These are phyloP conservation scores for Juglanconis sp. DNA, from an alignment of 2,329 filamentous ascomycete genomes.

Conservation along the genomic window DNA sequence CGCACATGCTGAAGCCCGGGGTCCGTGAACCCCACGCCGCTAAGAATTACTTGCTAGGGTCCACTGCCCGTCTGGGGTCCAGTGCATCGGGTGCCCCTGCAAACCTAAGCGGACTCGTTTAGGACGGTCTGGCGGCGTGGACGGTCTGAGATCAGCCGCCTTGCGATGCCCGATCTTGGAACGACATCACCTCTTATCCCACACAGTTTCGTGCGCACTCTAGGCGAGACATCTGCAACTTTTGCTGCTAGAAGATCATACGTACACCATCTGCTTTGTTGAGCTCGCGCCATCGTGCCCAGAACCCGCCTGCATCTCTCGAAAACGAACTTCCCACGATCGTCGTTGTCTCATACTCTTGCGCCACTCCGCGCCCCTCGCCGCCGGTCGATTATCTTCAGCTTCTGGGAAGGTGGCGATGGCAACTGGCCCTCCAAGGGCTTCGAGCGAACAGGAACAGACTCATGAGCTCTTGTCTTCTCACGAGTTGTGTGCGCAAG, in stretches of 20 bases:
- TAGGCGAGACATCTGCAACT: not conserved
- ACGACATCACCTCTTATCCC: not conserved
- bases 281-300: not conserved
- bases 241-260: not conserved
- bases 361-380: constrained; percentile 3
- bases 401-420: constrained; percentile 7
- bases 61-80: too few species aligned
- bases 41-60: too few species aligned
- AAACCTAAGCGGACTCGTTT: too few species aligned
- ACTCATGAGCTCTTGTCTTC: constrained; percentile 4
- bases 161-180: not conserved
- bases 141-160: constrained; percentile 2
- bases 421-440: constrained; percentile 17
- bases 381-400: constrained; percentile 5
- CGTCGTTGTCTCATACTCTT: constrained; percentile 1
- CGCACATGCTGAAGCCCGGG: not conserved
- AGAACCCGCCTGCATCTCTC: not conserved
- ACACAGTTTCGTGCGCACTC: not conserved
- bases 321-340: constrained; percentile 1
- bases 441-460: constrained; percentile 1
- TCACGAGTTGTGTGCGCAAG: not conserved
- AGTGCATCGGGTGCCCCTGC: too few species aligned
- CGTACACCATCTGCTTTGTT: not conserved
- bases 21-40: too few species aligned
- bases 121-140: not conserved